phyloP scores from a whole-genome alignment of 208 protist genomes.

The Crithidia thermophila region DNA sequence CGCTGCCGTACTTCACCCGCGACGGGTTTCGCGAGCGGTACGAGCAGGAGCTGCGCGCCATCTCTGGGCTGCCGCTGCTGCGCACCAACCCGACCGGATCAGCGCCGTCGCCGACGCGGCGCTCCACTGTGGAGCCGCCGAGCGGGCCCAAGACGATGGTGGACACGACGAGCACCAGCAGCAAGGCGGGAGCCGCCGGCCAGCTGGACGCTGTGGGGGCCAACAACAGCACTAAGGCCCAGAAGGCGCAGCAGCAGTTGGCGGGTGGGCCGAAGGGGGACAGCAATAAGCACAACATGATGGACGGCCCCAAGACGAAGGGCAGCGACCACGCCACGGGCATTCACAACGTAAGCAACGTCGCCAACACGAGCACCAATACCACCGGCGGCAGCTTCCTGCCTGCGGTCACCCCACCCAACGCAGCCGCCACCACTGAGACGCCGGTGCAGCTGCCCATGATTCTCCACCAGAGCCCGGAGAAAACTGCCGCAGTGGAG shows the following conservation, averaged over 20 bases:
- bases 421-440: neutral
- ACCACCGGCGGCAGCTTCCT: neutral
- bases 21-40: slow-evolving; percentile 81
- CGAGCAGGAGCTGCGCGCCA: slow-evolving; percentile 69
- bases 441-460: slow-evolving; percentile 26
- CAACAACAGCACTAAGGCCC: too few relatives aligned
- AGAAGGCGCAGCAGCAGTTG: too few relatives aligned
- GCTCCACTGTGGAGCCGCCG: neutral
- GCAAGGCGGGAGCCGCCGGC: too few relatives aligned
- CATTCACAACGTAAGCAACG: too few relatives aligned
- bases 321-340: neutral
- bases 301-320: slow-evolving; percentile 10
- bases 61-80: slow-evolving; percentile 28
- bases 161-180: neutral
- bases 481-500: neutral
- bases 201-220: too few relatives aligned
- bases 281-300: neutral
- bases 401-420: neutral
- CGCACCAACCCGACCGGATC: slow-evolving; percentile 15
- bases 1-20: slow-evolving; percentile 81
- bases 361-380: too few relatives aligned
- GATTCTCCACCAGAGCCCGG: slow-evolving; percentile 5
- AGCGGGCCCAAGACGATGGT: neutral
- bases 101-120: slow-evolving; percentile 17
- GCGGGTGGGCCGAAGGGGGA: neutral